Evolutionary conservation across 768 basidiomycete genomes (phyloP).

Genomic region (Boletus rufocinnamomeus): DNA sequence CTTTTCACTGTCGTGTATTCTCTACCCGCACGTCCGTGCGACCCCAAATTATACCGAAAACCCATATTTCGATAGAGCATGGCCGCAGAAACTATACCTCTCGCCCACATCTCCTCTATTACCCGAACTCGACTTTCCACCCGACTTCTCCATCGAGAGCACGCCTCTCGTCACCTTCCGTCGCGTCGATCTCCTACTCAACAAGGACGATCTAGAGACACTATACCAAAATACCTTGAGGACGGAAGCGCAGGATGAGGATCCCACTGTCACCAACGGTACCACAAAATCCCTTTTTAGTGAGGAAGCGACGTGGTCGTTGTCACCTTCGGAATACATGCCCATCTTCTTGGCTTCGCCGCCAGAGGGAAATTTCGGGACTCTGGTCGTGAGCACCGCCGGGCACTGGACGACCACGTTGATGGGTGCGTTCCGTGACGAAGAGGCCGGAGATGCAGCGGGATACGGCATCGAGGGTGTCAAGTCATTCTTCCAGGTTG

Average conservation of each 20-base stretch:
- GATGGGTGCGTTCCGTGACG: constrained; percentile 45
- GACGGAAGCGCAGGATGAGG: constrained; percentile 19
- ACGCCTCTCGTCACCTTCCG: constrained; percentile 70
- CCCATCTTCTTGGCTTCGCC: constrained; percentile 45
- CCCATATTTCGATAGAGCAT: constrained; percentile 59
- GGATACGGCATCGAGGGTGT: constrained; percentile 55
- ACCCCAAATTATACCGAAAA: constrained; percentile 60
- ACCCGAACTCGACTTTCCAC: constrained; percentile 44
- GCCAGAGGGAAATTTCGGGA: constrained; percentile 56
- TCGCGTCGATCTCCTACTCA: constrained; percentile 60
- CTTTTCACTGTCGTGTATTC: constrained; percentile 67
- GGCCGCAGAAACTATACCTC: constrained; percentile 67
- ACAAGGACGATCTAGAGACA: constrained; percentile 46
- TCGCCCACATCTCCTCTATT: constrained; percentile 48
- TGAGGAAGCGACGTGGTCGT: constrained; percentile 54
- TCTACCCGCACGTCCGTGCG: constrained; percentile 67
- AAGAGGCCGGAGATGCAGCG: constrained; percentile 30
- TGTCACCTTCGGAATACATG: constrained; percentile 56
- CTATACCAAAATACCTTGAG: constrained; percentile 40
- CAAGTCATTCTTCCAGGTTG: constrained; percentile 57
- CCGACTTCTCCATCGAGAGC: constrained; percentile 51
- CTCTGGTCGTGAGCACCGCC: constrained; percentile 62
- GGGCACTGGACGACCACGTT: constrained; percentile 70
- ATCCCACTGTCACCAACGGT: constrained; percentile 16
- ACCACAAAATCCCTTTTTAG: constrained; percentile 50